phyloP scores from a whole-genome alignment of 805 yeast genomes.

The Wickerhamomyces xylosicus region DNA sequence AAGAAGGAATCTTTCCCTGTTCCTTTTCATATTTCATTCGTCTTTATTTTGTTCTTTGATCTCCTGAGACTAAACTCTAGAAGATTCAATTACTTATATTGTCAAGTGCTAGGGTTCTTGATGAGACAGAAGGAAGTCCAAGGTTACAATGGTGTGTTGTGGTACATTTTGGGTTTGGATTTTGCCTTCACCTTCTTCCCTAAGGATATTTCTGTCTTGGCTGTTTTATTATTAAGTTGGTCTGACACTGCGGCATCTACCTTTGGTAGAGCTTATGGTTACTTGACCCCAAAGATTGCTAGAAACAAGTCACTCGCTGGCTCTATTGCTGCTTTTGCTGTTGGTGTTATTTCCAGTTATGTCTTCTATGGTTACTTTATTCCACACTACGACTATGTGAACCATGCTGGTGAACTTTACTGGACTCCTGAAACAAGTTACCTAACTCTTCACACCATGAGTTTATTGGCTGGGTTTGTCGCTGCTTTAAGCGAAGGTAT shows the following conservation, averaged over 20 bases:
- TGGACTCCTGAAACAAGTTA: constrained; percentile 58
- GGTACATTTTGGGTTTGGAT: constrained; percentile 74
- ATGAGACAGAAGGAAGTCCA: constrained; percentile 79
- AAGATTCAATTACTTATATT: constrained; percentile 55
- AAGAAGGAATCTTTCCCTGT: constrained; percentile 46
- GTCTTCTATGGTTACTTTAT: constrained; percentile 64
- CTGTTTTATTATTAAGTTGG: constrained; percentile 84
- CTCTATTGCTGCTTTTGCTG: constrained; percentile 69
- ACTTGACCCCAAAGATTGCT: constrained; percentile 69
- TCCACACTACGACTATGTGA: constrained; percentile 48
- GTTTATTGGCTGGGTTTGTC: constrained; percentile 62
- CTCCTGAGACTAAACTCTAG: constrained; percentile 51
- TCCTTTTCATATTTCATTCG: constrained; percentile 47
- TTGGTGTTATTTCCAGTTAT: constrained; percentile 61
- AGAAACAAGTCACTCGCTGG: constrained; percentile 84
- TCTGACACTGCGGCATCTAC: constrained; percentile 97
- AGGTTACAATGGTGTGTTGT: constrained; percentile 73
- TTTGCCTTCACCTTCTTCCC: constrained; percentile 62
- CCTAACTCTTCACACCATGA: constrained; percentile 40
- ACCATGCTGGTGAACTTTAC: constrained; percentile 44
- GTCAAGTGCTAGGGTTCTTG: constrained; percentile 61
- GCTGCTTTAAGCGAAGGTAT: constrained; percentile 86
- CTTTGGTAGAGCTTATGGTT: constrained; percentile 78
- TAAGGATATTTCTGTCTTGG: constrained; percentile 71
- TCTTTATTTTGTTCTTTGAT: constrained; percentile 52